phyloP scores from a whole-genome alignment of 352 stramenopile species.

The Saprolegnia diclina region DNA sequence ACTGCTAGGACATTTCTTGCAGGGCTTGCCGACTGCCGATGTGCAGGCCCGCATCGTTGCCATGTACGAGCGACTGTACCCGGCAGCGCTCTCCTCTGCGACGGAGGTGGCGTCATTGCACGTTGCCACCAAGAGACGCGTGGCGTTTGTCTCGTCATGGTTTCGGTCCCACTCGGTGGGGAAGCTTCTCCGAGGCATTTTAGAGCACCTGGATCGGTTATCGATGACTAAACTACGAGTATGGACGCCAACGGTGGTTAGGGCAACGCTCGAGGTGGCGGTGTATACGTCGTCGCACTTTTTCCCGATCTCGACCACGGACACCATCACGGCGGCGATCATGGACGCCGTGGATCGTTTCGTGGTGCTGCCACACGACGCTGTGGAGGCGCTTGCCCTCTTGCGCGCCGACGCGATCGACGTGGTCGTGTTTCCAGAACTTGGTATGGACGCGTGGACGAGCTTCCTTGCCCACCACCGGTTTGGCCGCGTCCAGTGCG shows the following conservation, averaged over 20 bases:
- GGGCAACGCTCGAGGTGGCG: slow-evolving; percentile 40
- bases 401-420: slow-evolving; percentile 55
- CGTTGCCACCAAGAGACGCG: slow-evolving; percentile 26
- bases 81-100: background rate
- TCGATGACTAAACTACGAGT: background rate
- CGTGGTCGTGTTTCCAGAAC: slow-evolving; percentile 70
- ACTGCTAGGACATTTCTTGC: background rate
- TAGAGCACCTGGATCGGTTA: slow-evolving; percentile 44
- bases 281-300: slow-evolving; percentile 57
- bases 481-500: slow-evolving; percentile 61
- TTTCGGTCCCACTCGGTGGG: slow-evolving; percentile 62
- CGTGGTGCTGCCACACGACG: slow-evolving; percentile 36
- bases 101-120: background rate
- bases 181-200: slow-evolving; percentile 50
- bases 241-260: background rate
- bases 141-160: slow-evolving; percentile 62
- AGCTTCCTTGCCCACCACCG: slow-evolving; percentile 65
- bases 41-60: background rate
- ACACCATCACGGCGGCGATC: slow-evolving; percentile 47
- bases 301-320: slow-evolving; percentile 30
- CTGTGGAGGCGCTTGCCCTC: slow-evolving; percentile 36
- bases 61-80: slow-evolving; percentile 17
- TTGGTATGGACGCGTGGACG: slow-evolving; percentile 77
- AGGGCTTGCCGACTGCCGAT: background rate
- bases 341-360: slow-evolving; percentile 41